Evolutionary conservation across 129 eudicot genomes (phyloP).

Genomic region (Arctium lappa): DNA sequence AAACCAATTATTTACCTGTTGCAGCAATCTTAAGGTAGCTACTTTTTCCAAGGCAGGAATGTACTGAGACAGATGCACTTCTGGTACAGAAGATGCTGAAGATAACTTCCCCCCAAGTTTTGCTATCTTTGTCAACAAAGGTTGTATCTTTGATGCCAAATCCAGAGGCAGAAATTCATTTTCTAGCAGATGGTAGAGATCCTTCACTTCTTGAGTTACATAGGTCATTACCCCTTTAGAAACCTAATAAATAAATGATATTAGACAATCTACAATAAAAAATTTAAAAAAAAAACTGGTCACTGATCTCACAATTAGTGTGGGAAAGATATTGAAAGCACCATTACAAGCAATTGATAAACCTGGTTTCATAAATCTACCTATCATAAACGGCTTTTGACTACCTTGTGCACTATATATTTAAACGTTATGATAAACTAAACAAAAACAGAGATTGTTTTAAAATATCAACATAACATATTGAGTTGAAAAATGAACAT

Average conservation of each 20-base stretch:
- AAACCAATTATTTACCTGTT: conserved; percentile 47
- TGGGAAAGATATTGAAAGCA: too few relatives aligned
- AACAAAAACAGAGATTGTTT: background rate
- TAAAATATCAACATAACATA: background rate
- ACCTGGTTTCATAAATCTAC: background rate
- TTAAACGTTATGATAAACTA: too few relatives aligned
- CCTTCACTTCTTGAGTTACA: conserved; percentile 86
- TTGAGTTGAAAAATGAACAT: background rate
- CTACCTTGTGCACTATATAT: background rate
- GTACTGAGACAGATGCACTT: conserved; percentile 64
- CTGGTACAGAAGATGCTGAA: conserved; percentile 79
- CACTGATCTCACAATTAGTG: background rate
- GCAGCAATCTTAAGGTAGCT: conserved; percentile 74
- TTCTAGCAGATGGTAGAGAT: conserved; percentile 68
- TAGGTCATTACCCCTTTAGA: conserved; percentile 83
- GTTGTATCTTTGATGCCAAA: conserved; percentile 58
- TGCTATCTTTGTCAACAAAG: conserved; percentile 58
- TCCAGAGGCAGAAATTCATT: conserved; percentile 70
- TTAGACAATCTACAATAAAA: background rate
- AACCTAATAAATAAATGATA: conserved; percentile 35
- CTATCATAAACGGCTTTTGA: background rate
- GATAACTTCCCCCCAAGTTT: conserved; percentile 73
- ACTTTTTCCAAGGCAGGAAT: conserved; percentile 68
- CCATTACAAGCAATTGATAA: background rate
- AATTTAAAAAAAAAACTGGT: background rate